Evolutionary conservation across 305 asterid genomes (phyloP), one percentile per base, ranked within the genome.

Genomic region (Solanum hybrid): DNA sequence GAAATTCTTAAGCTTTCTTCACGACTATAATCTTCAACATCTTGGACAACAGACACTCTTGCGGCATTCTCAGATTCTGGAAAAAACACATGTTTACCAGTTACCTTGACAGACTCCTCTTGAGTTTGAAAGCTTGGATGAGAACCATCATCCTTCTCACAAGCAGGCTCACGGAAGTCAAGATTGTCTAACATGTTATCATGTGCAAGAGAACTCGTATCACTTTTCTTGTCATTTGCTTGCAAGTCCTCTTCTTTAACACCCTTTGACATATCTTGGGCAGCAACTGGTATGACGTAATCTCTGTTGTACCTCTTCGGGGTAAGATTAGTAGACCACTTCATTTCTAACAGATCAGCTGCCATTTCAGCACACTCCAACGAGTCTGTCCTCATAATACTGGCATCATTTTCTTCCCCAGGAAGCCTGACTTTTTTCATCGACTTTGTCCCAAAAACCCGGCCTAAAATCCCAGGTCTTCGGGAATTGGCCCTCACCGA

Each of bases 281-380:
- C 66, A 26, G 94, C 88, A 85, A 85, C 81, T 66, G 38, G 88
- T 17, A 91, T 90, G 37, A 82, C 73, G 14, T 89, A 90, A 42
- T 90, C 92, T 86, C 90, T 92, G 82, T 86, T 88, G 51, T 24
- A 24, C 93, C 90, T 92, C 51, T 94, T 86, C 36, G 97, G 92
- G 91, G 78, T 91, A 82, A 95, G 94, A 93, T 94, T 96, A 85
- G 99, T 97, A 36, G 98, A 94, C 99, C 98, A 96, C 90, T 92
- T 96, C 91, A 97, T 93, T 87, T 97, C 99, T 93, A 97, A 92
- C 37, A 97, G 97, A 94, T 97, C 96, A 91, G 98, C 98, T 42
- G 99, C 99, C 90, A 93, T 94, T 94, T 96, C 96, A 89, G 99
- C 99, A 84, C 96, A 94, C 91, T 95, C 98, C 93, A 96, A 86